phyloP scores from a whole-genome alignment of 2,329 filamentous ascomycete genomes.

The Nemania sp. region DNA sequence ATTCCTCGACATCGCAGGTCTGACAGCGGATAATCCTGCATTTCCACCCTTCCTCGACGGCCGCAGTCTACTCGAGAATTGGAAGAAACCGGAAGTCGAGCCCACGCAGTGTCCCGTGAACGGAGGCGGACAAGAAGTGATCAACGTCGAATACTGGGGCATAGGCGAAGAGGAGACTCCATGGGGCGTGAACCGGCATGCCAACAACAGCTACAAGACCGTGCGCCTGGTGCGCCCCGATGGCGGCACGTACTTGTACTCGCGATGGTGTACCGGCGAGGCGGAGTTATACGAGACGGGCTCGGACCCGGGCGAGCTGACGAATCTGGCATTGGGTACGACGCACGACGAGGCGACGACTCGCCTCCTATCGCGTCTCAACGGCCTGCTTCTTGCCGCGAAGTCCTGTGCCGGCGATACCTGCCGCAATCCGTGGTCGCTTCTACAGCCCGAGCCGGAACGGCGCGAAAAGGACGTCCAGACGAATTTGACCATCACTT shows the following conservation, averaged over 20 bases:
- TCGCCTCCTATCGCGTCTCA: slow-evolving; percentile 21
- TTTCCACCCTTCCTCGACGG: slow-evolving; percentile 23
- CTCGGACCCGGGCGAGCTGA: slow-evolving; percentile 20
- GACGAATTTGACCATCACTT: slow-evolving; percentile 18
- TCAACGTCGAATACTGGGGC: slow-evolving; percentile 27
- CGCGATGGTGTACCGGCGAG: slow-evolving; percentile 23
- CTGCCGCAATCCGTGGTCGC: slow-evolving; percentile 23
- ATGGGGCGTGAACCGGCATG: slow-evolving; percentile 2
- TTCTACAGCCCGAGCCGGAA: slow-evolving; percentile 21
- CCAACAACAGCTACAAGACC: slow-evolving; percentile 22
- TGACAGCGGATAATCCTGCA: neutral
- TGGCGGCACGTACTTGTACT: slow-evolving; percentile 18
- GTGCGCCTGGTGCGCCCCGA: slow-evolving; percentile 21
- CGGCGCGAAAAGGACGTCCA: slow-evolving; percentile 4
- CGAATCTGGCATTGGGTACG: slow-evolving; percentile 13
- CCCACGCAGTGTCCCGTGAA: slow-evolving; percentile 3
- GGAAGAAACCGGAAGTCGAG: slow-evolving; percentile 8
- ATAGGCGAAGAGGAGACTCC: slow-evolving; percentile 17
- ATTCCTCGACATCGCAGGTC: slow-evolving; percentile 22
- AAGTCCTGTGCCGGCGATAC: slow-evolving; percentile 23
- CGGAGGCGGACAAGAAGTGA: slow-evolving; percentile 19
- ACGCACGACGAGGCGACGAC: slow-evolving; percentile 27
- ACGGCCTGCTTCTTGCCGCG: slow-evolving; percentile 19
- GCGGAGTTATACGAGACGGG: slow-evolving; percentile 24
- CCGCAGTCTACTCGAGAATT: slow-evolving; percentile 20